A percentile compares a stretch with the other conserved stretches of the same genome.
Conservation (phyloP, 306 rosid species). For the Hylodesmum podocarpum region DNA sequence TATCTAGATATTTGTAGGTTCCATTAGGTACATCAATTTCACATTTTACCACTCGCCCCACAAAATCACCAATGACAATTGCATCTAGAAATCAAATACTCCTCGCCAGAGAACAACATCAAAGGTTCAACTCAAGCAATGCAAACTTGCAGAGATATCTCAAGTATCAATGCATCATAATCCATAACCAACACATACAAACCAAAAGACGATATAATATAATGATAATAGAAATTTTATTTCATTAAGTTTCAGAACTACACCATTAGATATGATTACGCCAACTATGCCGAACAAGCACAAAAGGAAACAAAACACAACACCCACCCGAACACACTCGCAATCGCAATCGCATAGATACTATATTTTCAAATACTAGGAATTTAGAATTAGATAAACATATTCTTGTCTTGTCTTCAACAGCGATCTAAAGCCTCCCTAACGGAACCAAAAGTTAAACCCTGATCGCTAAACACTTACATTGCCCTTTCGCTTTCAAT, state of each 20-base stretch:
- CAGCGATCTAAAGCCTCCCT: not conserved
- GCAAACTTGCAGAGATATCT: not conserved
- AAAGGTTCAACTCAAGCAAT: not conserved
- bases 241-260: conserved; percentile 22
- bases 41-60: not conserved
- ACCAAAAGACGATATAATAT: not conserved
- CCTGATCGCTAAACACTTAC: not conserved
- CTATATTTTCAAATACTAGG: not conserved
- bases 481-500: not conserved
- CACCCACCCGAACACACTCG: not conserved
- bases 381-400: conserved; percentile 4
- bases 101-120: not conserved
- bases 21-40: not conserved
- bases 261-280: not conserved
- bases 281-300: not conserved
- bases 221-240: not conserved
- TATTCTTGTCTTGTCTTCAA: not conserved
- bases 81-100: not conserved
- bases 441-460: not conserved
- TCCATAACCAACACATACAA: not conserved
- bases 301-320: not conserved
- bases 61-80: not conserved
- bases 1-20: not conserved
- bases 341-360: no score
- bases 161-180: no score